A percentile compares a stretch with the other conserved stretches of the same genome.
Conservation (phyloP, 2,329 filamentous ascomycete species). For the Pseudogymnoascus sp. region DNA sequence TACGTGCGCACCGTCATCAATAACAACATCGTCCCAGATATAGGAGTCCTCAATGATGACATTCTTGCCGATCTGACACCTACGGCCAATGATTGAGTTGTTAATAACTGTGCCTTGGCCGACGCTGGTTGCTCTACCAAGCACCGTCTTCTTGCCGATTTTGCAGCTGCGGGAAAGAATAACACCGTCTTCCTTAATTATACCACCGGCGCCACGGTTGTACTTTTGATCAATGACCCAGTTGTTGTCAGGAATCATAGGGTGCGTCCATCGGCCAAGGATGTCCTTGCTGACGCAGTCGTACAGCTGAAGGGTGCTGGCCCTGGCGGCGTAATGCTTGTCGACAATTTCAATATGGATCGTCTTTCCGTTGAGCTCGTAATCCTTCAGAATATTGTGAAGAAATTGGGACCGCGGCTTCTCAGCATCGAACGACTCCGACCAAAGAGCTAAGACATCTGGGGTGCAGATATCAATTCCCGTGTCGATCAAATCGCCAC, state of each 20-base stretch:
- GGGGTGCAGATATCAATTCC: constrained; percentile 97
- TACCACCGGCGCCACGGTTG: constrained; percentile 56
- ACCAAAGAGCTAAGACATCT: constrained; percentile 89
- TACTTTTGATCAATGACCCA: constrained; percentile 71
- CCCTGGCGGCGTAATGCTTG: constrained; percentile 78
- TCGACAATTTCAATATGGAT: constrained; percentile 82
- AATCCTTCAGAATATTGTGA: constrained; percentile 89
- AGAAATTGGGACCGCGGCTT: constrained; percentile 81
- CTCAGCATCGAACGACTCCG: constrained; percentile 96
- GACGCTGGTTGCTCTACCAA: constrained; percentile 69
- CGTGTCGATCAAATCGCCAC: constrained; percentile 85
- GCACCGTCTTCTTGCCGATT: constrained; percentile 59
- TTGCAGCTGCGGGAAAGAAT: constrained; percentile 63
- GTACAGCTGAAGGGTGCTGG: constrained; percentile 80
- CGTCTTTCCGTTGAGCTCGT: constrained; percentile 94
- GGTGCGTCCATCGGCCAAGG: constrained; percentile 79
- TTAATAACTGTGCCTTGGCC: constrained; percentile 62
- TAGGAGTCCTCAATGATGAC: constrained; percentile 72
- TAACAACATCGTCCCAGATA: constrained; percentile 75
- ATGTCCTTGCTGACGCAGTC: constrained; percentile 82
- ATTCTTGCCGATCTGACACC: constrained; percentile 80
- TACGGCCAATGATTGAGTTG: constrained; percentile 72
- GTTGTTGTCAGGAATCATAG: constrained; percentile 83
- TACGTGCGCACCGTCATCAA: constrained; percentile 68
- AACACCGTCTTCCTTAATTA: constrained; percentile 74